A percentile compares a stretch with the other conserved stretches of the same genome.
These are phyloP conservation scores for Colletotrichum sp. DNA, from an alignment of 2,329 filamentous ascomycete species.

Conservation along the genomic window DNA sequence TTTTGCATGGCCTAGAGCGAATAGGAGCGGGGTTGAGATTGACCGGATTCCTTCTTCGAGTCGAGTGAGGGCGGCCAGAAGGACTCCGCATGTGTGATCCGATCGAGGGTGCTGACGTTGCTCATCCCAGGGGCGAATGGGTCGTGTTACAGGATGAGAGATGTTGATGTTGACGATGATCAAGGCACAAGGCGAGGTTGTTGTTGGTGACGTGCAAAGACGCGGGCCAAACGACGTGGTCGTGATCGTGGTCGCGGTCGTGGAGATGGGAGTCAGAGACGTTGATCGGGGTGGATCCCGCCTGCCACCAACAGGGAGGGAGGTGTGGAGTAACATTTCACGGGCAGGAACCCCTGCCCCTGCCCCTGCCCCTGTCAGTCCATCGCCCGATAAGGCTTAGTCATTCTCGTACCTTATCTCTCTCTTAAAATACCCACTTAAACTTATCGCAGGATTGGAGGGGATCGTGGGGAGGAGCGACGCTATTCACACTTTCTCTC, in stretches of 20 bases:
- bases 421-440: neutral
- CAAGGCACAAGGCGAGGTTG: neutral
- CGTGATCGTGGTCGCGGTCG: neutral
- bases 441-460: neutral
- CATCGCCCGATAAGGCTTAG: neutral
- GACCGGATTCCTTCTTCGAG: neutral
- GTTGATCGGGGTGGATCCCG: neutral
- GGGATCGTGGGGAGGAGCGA: neutral
- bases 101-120: neutral
- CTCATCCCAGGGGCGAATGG: neutral
- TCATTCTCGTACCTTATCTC: neutral
- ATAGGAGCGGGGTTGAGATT: neutral
- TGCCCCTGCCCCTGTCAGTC: neutral
- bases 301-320: neutral
- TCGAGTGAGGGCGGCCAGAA: neutral
- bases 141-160: neutral
- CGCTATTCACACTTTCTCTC: neutral
- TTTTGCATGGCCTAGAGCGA: neutral
- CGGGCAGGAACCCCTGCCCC: neutral
- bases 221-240: neutral
- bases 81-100: neutral
- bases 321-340: neutral
- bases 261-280: neutral
- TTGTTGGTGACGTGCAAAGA: neutral
- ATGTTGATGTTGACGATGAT: neutral